Evolutionary conservation across 306 rosid genomes (phyloP).

Genomic region (Casuarina equisetifolia): DNA sequence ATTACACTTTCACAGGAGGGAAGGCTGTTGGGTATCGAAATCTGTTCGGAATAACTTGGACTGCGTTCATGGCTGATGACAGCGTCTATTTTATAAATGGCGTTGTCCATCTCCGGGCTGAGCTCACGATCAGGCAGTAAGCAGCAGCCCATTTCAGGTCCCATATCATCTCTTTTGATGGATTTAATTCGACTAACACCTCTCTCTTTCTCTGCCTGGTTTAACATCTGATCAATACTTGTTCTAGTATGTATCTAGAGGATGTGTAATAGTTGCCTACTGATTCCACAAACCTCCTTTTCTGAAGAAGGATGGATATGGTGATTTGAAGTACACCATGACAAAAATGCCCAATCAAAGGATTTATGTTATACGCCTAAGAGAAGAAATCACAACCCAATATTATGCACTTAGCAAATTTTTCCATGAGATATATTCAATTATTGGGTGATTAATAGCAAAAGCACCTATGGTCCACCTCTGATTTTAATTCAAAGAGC

Average conservation of each 20-base stretch:
- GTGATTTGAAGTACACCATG: too few relatives aligned
- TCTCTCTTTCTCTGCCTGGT: background rate
- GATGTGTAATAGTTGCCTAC: background rate
- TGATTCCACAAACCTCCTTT: background rate
- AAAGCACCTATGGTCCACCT: too few relatives aligned
- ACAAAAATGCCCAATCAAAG: too few relatives aligned
- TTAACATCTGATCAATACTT: background rate
- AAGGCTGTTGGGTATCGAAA: slow-evolving; percentile 50
- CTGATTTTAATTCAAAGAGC: too few relatives aligned
- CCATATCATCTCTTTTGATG: background rate
- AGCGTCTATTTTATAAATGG: slow-evolving; percentile 43
- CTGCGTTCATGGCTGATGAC: slow-evolving; percentile 37
- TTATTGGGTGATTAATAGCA: too few relatives aligned
- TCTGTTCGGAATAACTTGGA: slow-evolving; percentile 38
- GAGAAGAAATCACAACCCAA: too few relatives aligned
- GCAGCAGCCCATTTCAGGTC: background rate
- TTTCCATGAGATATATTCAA: too few relatives aligned
- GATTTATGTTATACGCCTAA: too few relatives aligned
- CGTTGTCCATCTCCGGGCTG: slow-evolving; percentile 44
- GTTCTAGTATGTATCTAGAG: background rate
- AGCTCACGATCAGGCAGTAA: slow-evolving; percentile 45
- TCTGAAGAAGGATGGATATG: too few relatives aligned
- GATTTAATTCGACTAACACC: too few relatives aligned
- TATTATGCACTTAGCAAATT: too few relatives aligned
- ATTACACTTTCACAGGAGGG: slow-evolving; percentile 45